Conservation (phyloP, 176 grass and related monocot genomes). For the Cocos nucifera region DNA sequence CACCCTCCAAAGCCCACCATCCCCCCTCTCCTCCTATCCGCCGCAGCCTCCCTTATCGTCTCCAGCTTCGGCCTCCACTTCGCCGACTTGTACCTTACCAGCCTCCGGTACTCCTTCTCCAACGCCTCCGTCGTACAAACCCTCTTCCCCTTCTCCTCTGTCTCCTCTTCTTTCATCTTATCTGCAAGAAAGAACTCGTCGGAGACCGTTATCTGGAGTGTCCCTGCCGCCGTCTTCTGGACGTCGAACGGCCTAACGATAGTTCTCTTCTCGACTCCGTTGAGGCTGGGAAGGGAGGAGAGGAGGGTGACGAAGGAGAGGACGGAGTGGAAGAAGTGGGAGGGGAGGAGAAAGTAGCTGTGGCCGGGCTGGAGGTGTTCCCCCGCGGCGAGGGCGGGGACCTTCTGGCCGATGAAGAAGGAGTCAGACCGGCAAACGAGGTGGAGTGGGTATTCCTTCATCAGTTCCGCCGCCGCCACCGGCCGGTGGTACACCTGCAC, state of each 20-base stretch:
- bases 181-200: slow-evolving; percentile 38
- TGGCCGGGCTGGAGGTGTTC: slow-evolving; percentile 61
- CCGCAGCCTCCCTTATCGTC: slow-evolving; percentile 14
- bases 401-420: slow-evolving; percentile 72
- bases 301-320: slow-evolving; percentile 86
- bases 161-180: not conserved
- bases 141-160: not conserved
- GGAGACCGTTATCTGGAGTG: slow-evolving; percentile 67
- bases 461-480: slow-evolving; percentile 66
- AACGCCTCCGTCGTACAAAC: slow-evolving; percentile 39
- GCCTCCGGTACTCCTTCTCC: slow-evolving; percentile 76
- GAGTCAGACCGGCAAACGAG: slow-evolving; percentile 86
- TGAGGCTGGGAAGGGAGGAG: slow-evolving; percentile 39
- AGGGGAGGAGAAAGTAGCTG: slow-evolving; percentile 72
- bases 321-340: slow-evolving; percentile 82
- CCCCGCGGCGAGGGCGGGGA: slow-evolving; percentile 38
- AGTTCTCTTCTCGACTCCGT: slow-evolving; percentile 1
- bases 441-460: slow-evolving; percentile 65
- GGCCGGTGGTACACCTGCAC: slow-evolving; percentile 45
- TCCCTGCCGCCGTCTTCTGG: slow-evolving; percentile 46
- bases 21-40: slow-evolving; percentile 18
- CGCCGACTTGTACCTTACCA: slow-evolving; percentile 5
- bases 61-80: slow-evolving; percentile 27
- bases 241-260: slow-evolving; percentile 57
- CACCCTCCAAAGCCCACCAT: not conserved